A percentile compares a stretch with the other conserved stretches of the same genome.
Evolutionary conservation across 805 yeast genomes (phyloP).

Genomic region (Monosporozyma unispora): DNA sequence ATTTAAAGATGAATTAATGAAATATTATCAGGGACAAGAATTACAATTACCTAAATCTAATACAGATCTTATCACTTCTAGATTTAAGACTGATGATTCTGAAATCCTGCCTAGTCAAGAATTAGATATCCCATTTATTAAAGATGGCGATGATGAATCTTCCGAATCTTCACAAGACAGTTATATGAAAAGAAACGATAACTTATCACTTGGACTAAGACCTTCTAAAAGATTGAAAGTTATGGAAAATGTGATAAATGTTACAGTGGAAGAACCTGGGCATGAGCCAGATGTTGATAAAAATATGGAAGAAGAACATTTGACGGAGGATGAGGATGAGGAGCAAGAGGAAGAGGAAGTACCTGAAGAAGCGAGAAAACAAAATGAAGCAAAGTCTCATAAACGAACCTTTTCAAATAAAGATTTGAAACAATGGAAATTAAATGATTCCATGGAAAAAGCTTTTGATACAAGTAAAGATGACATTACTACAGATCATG

Average conservation of each 20-base stretch:
- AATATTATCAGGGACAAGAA: conserved; percentile 37
- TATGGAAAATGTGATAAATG: background rate
- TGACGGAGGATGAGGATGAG: background rate
- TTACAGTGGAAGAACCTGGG: background rate
- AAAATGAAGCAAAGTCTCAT: background rate
- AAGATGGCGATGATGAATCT: background rate
- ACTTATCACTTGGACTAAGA: background rate
- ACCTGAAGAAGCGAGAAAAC: background rate
- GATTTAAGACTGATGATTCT: background rate
- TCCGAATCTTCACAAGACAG: background rate
- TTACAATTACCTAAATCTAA: conserved; percentile 23
- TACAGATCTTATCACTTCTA: background rate
- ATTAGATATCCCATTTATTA: background rate
- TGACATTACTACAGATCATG: background rate
- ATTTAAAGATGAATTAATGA: conserved; percentile 41
- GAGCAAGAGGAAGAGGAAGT: background rate
- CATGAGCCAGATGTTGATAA: background rate
- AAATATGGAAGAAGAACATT: background rate
- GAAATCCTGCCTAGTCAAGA: conserved; percentile 4
- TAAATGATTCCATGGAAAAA: background rate
- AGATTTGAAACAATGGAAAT: background rate
- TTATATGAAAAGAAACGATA: background rate
- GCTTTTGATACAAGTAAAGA: background rate
- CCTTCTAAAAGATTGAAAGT: background rate
- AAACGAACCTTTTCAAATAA: too few relatives aligned